These are phyloP conservation scores for Fusarium sp. DNA, from an alignment of 2,329 filamentous ascomycete genomes.

Conservation along the genomic window DNA sequence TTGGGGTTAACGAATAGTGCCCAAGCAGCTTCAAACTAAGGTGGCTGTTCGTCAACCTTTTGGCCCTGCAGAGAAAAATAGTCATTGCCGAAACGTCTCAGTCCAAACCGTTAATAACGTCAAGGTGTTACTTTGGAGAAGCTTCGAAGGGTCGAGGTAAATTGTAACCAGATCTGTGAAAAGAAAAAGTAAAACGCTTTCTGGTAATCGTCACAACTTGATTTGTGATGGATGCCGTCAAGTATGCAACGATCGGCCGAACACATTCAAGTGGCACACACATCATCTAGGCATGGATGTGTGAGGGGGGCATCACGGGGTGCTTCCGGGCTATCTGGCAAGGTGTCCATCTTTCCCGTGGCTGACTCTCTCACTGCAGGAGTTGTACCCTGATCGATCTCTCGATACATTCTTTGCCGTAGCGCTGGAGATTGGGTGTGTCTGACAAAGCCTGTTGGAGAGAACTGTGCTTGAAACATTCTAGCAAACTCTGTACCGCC, in stretches of 20 bases:
- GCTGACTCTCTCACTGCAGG: neutral
- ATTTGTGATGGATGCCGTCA: slow-evolving; percentile 5
- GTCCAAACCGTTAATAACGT: too few species aligned
- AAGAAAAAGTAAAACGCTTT: neutral
- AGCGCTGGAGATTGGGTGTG: slow-evolving; percentile 8
- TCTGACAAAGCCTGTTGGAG: slow-evolving; percentile 12
- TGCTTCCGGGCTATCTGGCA: slow-evolving; percentile 7
- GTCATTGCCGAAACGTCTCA: too few species aligned
- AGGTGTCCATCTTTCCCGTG: neutral
- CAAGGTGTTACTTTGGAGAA: neutral
- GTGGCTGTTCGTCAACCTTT: neutral
- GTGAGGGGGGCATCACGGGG: neutral
- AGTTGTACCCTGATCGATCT: neutral
- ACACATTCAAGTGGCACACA: slow-evolving; percentile 4
- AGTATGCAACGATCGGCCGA: slow-evolving; percentile 18
- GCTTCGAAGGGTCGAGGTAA: neutral
- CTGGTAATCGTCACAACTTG: neutral
- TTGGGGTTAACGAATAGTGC: neutral
- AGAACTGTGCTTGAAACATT: slow-evolving; percentile 16
- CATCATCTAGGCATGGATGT: neutral
- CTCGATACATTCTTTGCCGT: neutral
- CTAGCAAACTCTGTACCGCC: slow-evolving; percentile 30
- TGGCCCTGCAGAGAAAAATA: too few species aligned
- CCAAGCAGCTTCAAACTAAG: neutral
- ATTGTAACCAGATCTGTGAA: too few species aligned